These are phyloP conservation scores for Fraxinus greggii DNA, from an alignment of 305 asterid genomes.

Conservation along the genomic window DNA sequence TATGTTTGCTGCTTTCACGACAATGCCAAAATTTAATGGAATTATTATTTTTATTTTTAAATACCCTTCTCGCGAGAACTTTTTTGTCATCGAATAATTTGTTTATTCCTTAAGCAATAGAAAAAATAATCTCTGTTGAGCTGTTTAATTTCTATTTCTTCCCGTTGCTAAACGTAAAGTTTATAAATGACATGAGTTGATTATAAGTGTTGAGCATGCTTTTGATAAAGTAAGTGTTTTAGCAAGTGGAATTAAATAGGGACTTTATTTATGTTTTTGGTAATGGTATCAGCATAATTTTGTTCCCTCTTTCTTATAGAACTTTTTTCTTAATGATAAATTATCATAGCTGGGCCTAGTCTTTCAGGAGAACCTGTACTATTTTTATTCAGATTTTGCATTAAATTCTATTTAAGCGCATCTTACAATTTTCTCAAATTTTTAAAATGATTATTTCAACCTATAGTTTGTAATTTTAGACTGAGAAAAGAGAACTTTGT, in stretches of 20 bases:
- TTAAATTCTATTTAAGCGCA: conserved; percentile 3
- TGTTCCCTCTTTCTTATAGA: conserved; percentile 30
- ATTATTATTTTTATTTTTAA: not conserved
- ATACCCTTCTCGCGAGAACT: not conserved
- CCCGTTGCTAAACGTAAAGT: conserved; percentile 28
- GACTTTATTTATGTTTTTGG: conserved; percentile 27
- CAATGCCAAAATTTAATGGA: conserved; percentile 3
- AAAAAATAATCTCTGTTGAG: conserved; percentile 13
- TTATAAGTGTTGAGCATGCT: conserved; percentile 32
- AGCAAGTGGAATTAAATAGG: conserved; percentile 31
- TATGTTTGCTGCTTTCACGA: conserved; percentile 16
- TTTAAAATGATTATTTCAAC: conserved; percentile 3
- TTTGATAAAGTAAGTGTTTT: conserved; percentile 38
- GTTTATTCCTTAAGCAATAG: conserved; percentile 17
- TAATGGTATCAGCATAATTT: conserved; percentile 37
- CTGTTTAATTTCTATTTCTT: conserved; percentile 16
- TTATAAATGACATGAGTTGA: conserved; percentile 23
- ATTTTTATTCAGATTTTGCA: conserved; percentile 17
- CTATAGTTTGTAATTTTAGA: not conserved
- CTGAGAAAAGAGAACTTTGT: not conserved
- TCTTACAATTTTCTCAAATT: conserved; percentile 9
- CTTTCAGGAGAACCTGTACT: conserved; percentile 22
- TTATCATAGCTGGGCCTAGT: conserved; percentile 43
- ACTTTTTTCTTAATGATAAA: conserved; percentile 34
- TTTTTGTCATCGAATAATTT: not conserved